Percentiles rank a stretch among this genome's conserved stretches.
Conservation (phyloP, 2,329 filamentous ascomycete genomes). For the Stemphylium vesicarium region DNA sequence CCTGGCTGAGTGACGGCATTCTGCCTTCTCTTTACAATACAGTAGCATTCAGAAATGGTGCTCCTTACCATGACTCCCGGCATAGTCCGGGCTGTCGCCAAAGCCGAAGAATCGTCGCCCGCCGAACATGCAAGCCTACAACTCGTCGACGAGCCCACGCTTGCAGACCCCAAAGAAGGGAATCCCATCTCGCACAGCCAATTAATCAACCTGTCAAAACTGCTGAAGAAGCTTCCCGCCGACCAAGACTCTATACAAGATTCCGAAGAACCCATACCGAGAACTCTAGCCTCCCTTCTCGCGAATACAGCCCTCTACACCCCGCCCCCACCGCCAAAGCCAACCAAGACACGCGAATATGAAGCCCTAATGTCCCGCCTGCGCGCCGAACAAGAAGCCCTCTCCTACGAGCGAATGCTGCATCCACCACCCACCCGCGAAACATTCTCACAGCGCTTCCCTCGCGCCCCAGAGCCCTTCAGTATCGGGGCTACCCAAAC, state of each 20-base stretch:
- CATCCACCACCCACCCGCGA: conserved; percentile 64
- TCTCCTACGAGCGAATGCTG: conserved; percentile 81
- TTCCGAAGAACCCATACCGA: background rate
- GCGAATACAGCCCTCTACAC: conserved; percentile 74
- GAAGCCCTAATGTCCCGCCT: conserved; percentile 86
- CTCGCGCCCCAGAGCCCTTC: conserved; percentile 59
- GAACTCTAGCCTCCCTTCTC: conserved; percentile 72
- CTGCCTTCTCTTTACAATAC: background rate
- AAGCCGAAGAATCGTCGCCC: conserved; percentile 28
- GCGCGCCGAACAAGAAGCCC: conserved; percentile 80
- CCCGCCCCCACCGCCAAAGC: conserved; percentile 79
- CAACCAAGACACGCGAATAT: conserved; percentile 74
- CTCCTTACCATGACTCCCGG: conserved; percentile 76
- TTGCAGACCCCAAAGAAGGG: conserved; percentile 61
- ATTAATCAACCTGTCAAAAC: conserved; percentile 67
- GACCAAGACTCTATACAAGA: background rate
- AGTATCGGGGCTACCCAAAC: conserved; percentile 38
- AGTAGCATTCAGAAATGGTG: conserved; percentile 63
- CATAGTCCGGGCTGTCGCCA: conserved; percentile 67
- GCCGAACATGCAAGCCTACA: conserved; percentile 33
- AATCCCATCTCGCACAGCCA: conserved; percentile 76
- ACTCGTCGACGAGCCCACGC: conserved; percentile 54
- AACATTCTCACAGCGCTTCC: conserved; percentile 66
- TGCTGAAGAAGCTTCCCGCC: conserved; percentile 49
- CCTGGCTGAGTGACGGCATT: background rate